Evolutionary conservation across 192 early-diverging fungal genomes (phyloP), one percentile per base, ranked within the genome.

Genomic region (Chytriomyces hyalinus): DNA sequence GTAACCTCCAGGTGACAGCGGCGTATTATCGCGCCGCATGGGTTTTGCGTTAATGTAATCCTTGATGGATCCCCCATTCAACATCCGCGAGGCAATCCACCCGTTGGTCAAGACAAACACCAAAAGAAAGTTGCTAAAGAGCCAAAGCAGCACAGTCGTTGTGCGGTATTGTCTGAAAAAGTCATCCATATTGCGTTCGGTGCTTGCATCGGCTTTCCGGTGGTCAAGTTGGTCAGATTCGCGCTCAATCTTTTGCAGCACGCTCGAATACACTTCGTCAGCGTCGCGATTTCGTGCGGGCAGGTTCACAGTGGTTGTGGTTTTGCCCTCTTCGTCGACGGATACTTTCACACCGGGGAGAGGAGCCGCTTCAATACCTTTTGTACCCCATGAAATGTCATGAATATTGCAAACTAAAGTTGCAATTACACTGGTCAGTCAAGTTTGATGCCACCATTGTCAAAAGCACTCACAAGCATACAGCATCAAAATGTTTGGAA

Each of bases 241-340:
- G 65, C 65, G 64, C 4, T 83, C 80, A 75, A 97, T 81, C 51
- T 86, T 87, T 46, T 77, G 66, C 70, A 93, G 84, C 70, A 91
- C 89, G 48, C 89, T 89, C 36, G 95, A 92, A 78, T 96, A 98
- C 49, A 88, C 86, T 5, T 83, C 88, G 80, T 96, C 92, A 59
- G 93, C 83, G 83, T 96, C 94, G 22, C 20, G 13, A 20, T 90
- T 88, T 28, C 89, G 83, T 43, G 91, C 91, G 6, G 93, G 91
- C 2, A 97, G 81, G 24, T 91, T 84, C 20, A 96, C 84, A 49
- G 94, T 89, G 0, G 93, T 93, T 24, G 88, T 84, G 6, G 86
- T 86, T n/a, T 77, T 43, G 45, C 93, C 92, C 57, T 89, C 88
- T 78, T 92, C 91, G 22, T 84, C 84, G 47, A 10, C 45, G 43